Evolutionary conservation across 164 flowering plant species (phyloP), one percentile per base, ranked within the genome.

Genomic region (Buxus sempervirens): DNA sequence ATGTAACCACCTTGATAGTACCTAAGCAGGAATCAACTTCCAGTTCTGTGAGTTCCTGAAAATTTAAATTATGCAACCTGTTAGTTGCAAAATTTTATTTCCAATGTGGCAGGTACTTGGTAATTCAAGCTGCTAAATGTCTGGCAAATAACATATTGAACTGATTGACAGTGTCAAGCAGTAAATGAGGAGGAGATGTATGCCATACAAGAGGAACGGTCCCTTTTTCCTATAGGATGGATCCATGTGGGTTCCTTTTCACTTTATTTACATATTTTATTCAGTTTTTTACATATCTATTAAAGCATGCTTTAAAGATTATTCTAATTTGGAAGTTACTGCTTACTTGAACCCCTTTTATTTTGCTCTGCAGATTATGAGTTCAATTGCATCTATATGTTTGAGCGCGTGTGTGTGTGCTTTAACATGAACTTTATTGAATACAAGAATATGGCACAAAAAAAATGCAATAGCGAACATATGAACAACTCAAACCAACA

Each of bases 221-320:
- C 91, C 48, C 91, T 89, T 67, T 78, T 79, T 64, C 90, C 96
- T 67, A 80, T 91, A 13, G 97, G 97, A 54, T 91, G 97, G 93
- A 89, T 91, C 59, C 96, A 91, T 89, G 97, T 91, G 82, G 38
- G 81, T 63, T 28, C 55, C 20, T 48, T 54, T 24, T 66, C 15
- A 22, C 13, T 63, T 62, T 1, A 16, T 36, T 0, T 28, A 60
- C 54, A 1, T 45, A 48, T 49, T 1, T 57, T 27, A 54, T 5
- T 23, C 60, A 53, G 67, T 15, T 41, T 14, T 49, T 18, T 48
- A 42, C 42, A 60, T 9, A 28, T 59, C 13, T 58, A 12, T 64
- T 0, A 22, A 62, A 13, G 56, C 64, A 48, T 23, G 20, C 53
- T 63, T 16, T 20, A 15, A 49, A 14, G 15, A 41, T 55, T n/a